Conservation (phyloP, 1,139 yeast genomes). For the Hanseniaspora gamundiae region DNA sequence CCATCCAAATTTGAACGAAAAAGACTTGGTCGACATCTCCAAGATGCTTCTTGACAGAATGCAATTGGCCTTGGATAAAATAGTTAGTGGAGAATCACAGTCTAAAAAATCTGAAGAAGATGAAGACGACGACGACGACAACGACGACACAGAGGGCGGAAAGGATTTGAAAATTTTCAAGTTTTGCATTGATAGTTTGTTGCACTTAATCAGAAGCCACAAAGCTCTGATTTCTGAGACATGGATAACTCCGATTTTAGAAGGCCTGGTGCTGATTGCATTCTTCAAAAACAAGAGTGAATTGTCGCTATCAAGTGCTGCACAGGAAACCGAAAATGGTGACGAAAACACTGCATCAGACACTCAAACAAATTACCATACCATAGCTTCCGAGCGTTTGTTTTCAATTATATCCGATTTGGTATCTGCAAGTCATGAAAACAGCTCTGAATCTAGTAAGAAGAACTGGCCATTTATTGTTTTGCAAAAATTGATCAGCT, state of each 20-base stretch:
- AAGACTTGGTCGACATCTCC: constrained; percentile 22
- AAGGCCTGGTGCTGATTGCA: constrained; percentile 40
- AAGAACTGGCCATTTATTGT: constrained; percentile 51
- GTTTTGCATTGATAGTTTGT: constrained; percentile 59
- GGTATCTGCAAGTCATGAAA: constrained; percentile 30
- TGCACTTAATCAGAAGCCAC: constrained; percentile 44
- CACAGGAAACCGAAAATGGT: not conserved
- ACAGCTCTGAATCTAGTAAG: constrained; percentile 23
- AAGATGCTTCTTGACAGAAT: constrained; percentile 9
- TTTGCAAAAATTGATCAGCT: constrained; percentile 22
- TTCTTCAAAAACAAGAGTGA: constrained; percentile 33
- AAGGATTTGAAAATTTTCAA: constrained; percentile 35
- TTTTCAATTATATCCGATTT: constrained; percentile 54
- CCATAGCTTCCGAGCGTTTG: constrained; percentile 45
- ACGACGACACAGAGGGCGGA: constrained; percentile 7
- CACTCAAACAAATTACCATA: constrained; percentile 20
- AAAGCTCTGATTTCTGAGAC: constrained; percentile 24
- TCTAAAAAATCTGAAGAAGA: constrained; percentile 8
- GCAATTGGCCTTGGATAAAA: not conserved
- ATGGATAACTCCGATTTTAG: constrained; percentile 39
- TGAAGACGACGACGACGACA: constrained; percentile 16
- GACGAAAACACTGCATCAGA: constrained; percentile 10
- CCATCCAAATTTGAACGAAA: constrained; percentile 15
- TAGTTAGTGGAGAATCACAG: not conserved
- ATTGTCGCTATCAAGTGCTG: not conserved